Base-by-base conservation (phyloP, 495 filamentous ascomycete species). In the Tuber microsphaerosporum region DNA sequence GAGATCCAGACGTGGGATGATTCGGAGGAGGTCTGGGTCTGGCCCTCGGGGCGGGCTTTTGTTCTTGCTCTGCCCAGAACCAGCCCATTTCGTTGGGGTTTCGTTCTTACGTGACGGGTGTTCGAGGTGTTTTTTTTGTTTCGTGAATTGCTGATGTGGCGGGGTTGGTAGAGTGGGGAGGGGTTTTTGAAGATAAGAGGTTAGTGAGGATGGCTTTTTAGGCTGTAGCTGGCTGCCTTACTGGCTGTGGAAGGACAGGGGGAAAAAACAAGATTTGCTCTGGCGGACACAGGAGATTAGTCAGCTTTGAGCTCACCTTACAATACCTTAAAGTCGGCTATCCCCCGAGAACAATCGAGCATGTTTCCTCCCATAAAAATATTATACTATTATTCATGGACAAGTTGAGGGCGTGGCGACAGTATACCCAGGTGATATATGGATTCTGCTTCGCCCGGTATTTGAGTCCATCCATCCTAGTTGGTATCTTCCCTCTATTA, bases 41-140 rank as follows among this genome's bases (percentile, higher is more conserved):
- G 45, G 77, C 84, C 76, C 84, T 76, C 34, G 88, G 82, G 69
- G 81, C 79, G 70, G 82, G 73, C 43, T 84, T 86, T 74, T 83
- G 84, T 76, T 83, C 83, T 70, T 88, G 83, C 78, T 99, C 94
- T 84, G 94, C 92, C 95, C 95, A 99, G 80, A 99, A 99, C 96
- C 96, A 99, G 77, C 95, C 95, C 95, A 99, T 97, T 69, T 34
- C 82, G 61, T 26, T 77, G 61, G 9, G 39, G 3, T 65, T 65
- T 26, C 17, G 26, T 65, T 31, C 31, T 16, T 65, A 19, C 34
- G 12, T 31, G 56, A 65, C 6, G 14, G 12, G 26, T 65, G 14
- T 34, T 65, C 17, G 56, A 34, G 0, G 22, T 10, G 16, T 65
- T 31, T 61, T 61, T 31, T 26, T 34, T 34, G 56, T 34, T 31